A percentile compares a stretch with the other conserved stretches of the same genome.
Evolutionary conservation across 1,284 basidiomycete genomes (phyloP).

Genomic region (Puccinia novopanici): DNA sequence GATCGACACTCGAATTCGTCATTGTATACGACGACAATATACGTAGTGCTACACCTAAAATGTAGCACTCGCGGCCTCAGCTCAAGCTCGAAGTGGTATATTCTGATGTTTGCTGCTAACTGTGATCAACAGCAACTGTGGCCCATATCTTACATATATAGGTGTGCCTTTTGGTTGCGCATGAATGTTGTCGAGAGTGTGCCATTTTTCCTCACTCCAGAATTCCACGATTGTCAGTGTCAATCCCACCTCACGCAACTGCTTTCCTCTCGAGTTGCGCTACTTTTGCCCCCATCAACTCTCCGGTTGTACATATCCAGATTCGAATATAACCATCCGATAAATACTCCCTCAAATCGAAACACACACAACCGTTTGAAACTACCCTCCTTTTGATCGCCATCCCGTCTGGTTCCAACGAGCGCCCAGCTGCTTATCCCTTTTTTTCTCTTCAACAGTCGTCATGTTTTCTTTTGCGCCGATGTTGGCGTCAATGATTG

Average conservation of each 20-base stretch:
- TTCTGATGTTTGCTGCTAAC: no score
- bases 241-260: neutral
- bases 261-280: neutral
- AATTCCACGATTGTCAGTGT: constrained; percentile 7
- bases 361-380: neutral
- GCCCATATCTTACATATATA: no score
- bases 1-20: no score
- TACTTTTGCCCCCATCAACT: neutral
- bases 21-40: no score
- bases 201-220: neutral
- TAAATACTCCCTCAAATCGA: neutral
- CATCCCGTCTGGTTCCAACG: neutral
- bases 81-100: no score
- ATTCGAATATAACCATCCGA: neutral
- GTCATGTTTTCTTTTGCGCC: neutral
- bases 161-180: no score
- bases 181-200: neutral
- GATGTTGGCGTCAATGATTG: neutral
- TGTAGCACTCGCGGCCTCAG: no score
- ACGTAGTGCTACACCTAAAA: no score
- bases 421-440: neutral
- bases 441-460: neutral
- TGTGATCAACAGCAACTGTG: no score
- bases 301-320: neutral
- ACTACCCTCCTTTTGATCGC: neutral